A percentile compares a stretch with the other conserved stretches of the same genome.
Conservation (phyloP, 257 asterid genomes). For the Salvia rosmarinus region DNA sequence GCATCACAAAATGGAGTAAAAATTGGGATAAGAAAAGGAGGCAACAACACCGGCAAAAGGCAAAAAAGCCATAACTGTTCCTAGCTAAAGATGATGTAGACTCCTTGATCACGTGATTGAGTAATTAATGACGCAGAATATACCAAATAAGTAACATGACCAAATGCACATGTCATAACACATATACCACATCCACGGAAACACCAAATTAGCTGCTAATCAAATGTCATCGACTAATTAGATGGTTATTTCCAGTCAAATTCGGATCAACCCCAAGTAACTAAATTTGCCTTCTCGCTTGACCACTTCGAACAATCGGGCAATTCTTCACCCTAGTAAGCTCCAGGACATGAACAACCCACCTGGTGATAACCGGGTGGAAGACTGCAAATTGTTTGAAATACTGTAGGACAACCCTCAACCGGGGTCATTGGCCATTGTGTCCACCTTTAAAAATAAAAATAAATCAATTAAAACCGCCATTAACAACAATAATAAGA, state of each 20-base stretch:
- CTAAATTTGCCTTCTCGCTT: conserved; percentile 12
- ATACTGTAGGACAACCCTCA: conserved; percentile 92
- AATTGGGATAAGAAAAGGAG: conserved; percentile 3
- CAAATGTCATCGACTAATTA: background rate
- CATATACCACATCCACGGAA: background rate
- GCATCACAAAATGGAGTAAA: conserved; percentile 2
- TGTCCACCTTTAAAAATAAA: conserved; percentile 59
- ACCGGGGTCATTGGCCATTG: conserved; percentile 91
- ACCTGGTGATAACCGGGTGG: conserved; percentile 94
- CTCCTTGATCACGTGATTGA: conserved; percentile 15
- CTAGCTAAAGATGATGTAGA: background rate
- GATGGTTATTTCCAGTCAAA: conserved; percentile 18
- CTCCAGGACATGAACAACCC: conserved; percentile 38
- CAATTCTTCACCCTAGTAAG: conserved; percentile 7
- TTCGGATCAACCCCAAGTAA: conserved; percentile 25
- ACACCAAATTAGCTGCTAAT: conserved; percentile 22
- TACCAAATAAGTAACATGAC: too few relatives aligned
- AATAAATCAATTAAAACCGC: background rate
- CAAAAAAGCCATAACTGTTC: conserved; percentile 2
- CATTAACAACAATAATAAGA: conserved; percentile 10
- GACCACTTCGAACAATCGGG: background rate
- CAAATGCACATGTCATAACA: too few relatives aligned
- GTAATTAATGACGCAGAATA: conserved; percentile 9
- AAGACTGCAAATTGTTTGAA: conserved; percentile 78
- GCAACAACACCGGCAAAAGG: conserved; percentile 1